Base-by-base conservation (phyloP, 208 protist genomes). In the Vickermania ingenoplastis region DNA sequence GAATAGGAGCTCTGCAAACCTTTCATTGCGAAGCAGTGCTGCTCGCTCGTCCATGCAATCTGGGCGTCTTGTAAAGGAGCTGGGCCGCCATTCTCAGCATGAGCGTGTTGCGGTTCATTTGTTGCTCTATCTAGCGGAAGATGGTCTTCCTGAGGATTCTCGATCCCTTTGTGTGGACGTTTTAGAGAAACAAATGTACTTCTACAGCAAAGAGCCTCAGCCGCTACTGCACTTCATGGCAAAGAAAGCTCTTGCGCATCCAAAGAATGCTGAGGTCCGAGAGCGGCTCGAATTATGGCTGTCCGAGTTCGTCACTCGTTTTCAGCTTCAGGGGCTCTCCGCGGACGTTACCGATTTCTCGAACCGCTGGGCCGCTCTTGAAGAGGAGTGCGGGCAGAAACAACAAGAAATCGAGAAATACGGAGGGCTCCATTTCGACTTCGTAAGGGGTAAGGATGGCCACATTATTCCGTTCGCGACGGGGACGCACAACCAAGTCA, bases 1-100 rank as follows among this genome's bases (percentile, higher is more conserved):
- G 49, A 59, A 29, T n/a, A 50, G 28, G 54, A 61, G 27, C 24
- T 21, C 31, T 55, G 58, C 27, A 50, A 3, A 21, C 51, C 56
- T 65, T 29, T 53, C 59, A 24, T 27, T 28, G 13, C 77, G 86
- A 41, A 57, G 53, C 23, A 79, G 73, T 21, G 70, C 73, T 7
- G 76, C 81, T 17, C 81, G 77, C 23, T 73, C 72, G 13, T 90
- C 83, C 3, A 82, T 89, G 63, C 84, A 90, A 57, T 81, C 76
- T 41, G 81, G 78, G n/a, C 77, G 81, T 17, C 74, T 95, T 13
- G 68, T 83, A 36, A 75, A 81, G 0, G 85, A 92, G 72, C 73
- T 95, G 50, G 85, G 77, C 51, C 82, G 83, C 57, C 84, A 78
- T 67, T 95, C 89, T 1, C 69, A 83, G n/a, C 89, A 95, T 59